A percentile compares a stretch with the other conserved stretches of the same genome.
These are phyloP conservation scores for Cicer pinnatifidum DNA, from an alignment of 306 rosid genomes.

Conservation along the genomic window DNA sequence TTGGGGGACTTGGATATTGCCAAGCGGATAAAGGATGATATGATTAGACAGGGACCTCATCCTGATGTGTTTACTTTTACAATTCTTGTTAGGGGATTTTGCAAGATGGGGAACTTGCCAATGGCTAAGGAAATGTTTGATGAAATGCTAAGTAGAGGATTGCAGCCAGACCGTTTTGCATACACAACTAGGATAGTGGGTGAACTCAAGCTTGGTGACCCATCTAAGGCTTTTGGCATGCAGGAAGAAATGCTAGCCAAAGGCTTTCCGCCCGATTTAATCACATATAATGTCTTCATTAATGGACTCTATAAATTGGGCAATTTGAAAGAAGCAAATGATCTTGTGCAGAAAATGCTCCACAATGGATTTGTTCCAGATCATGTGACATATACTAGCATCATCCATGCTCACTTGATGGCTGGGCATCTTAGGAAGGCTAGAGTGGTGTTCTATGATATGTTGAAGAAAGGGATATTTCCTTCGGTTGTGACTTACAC, in stretches of 20 bases:
- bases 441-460: slow-evolving; percentile 59
- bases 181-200: slow-evolving; percentile 70
- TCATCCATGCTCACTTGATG: slow-evolving; percentile 69
- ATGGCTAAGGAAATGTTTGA: slow-evolving; percentile 70
- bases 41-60: slow-evolving; percentile 56
- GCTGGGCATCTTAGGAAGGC: slow-evolving; percentile 65
- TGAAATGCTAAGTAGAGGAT: slow-evolving; percentile 67
- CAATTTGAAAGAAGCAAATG: slow-evolving; percentile 59
- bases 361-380: slow-evolving; percentile 62
- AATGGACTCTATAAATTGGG: slow-evolving; percentile 65
- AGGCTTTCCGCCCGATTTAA: slow-evolving; percentile 72
- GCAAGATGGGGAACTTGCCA: slow-evolving; percentile 60
- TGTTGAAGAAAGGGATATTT: slow-evolving; percentile 62
- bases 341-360: slow-evolving; percentile 59
- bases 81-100: slow-evolving; percentile 68
- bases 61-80: slow-evolving; percentile 80
- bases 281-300: slow-evolving; percentile 68
- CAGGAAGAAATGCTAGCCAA: slow-evolving; percentile 74
- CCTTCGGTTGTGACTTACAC: slow-evolving; percentile 88
- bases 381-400: slow-evolving; percentile 76
- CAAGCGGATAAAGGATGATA: slow-evolving; percentile 60
- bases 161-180: slow-evolving; percentile 69
- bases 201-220: slow-evolving; percentile 69
- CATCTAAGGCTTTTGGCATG: slow-evolving; percentile 62
- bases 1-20: slow-evolving; percentile 73